phyloP scores from a whole-genome alignment of 1,284 basidiomycete species.

The Heterobasidion occidentale region DNA sequence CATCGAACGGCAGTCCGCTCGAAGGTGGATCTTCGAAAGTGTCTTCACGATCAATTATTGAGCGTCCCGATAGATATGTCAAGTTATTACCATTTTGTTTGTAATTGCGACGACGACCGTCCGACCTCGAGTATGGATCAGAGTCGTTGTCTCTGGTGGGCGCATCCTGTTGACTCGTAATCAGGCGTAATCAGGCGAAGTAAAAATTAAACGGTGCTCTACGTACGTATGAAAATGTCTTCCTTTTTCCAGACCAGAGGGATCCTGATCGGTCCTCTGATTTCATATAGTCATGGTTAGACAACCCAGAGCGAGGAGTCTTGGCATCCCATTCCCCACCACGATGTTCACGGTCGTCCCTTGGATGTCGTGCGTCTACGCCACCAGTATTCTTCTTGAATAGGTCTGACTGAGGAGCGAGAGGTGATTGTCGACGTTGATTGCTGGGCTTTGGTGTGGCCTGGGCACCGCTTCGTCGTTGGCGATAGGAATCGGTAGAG shows the following conservation, averaged over 20 bases:
- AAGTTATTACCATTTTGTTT: neutral
- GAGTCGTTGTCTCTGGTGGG: neutral
- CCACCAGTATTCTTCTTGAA: constrained; percentile 21
- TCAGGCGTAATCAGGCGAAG: no score
- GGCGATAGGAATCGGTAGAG: neutral
- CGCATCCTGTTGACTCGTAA: neutral
- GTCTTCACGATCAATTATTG: neutral
- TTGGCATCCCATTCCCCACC: no score
- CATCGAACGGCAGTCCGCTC: neutral
- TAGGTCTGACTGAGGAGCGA: constrained; percentile 22
- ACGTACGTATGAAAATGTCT: neutral
- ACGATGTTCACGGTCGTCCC: neutral
- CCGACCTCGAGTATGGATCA: neutral
- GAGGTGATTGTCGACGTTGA: constrained; percentile 14
- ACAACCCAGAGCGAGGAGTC: no score
- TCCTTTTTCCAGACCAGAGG: neutral
- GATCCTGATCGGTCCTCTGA: neutral
- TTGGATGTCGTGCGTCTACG: neutral
- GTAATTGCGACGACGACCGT: neutral
- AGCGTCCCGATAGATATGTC: no score
- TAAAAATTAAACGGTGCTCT: neutral
- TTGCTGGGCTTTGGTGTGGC: neutral
- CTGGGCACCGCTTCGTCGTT: no score
- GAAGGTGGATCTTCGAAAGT: neutral
- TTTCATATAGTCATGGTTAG: neutral